phyloP scores from a whole-genome alignment of 805 yeast species.

The Metschnikowia koreensis region DNA sequence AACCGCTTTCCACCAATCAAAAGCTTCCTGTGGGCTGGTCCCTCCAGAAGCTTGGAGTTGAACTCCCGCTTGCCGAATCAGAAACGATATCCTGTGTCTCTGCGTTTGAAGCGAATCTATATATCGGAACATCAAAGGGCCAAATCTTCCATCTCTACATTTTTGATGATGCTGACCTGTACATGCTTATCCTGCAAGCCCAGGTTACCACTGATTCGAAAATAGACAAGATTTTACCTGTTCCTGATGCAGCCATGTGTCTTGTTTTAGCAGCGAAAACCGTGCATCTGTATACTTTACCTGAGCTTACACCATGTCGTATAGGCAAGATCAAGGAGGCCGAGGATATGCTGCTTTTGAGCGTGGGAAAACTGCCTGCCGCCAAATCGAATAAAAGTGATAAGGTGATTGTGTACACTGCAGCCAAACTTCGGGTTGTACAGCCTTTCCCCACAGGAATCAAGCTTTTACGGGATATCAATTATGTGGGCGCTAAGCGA shows the following conservation, averaged over 20 bases:
- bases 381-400: constrained; percentile 15
- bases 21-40: constrained; percentile 11
- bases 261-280: constrained; percentile 28
- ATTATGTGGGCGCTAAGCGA: constrained; percentile 26
- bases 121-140: constrained; percentile 38
- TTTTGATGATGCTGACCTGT: constrained; percentile 39
- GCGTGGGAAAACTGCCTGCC: constrained; percentile 13
- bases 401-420: constrained; percentile 31
- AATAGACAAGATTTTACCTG: constrained; percentile 25
- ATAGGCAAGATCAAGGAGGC: constrained; percentile 38
- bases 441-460: constrained; percentile 27
- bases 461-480: constrained; percentile 34
- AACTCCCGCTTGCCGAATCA: constrained; percentile 5
- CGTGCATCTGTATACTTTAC: constrained; percentile 29
- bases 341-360: constrained; percentile 29
- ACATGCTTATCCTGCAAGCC: constrained; percentile 28
- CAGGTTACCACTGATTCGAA: constrained; percentile 14
- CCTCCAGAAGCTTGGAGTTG: constrained; percentile 8
- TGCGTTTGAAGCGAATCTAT: constrained; percentile 30
- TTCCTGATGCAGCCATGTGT: constrained; percentile 25
- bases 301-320: constrained; percentile 38
- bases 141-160: constrained; percentile 37
- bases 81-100: constrained; percentile 22
- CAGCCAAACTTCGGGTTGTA: constrained; percentile 30
- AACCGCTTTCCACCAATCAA: neutral